phyloP scores from a whole-genome alignment of 2,329 filamentous ascomycete genomes.

The Chaetomiaceae sp. region DNA sequence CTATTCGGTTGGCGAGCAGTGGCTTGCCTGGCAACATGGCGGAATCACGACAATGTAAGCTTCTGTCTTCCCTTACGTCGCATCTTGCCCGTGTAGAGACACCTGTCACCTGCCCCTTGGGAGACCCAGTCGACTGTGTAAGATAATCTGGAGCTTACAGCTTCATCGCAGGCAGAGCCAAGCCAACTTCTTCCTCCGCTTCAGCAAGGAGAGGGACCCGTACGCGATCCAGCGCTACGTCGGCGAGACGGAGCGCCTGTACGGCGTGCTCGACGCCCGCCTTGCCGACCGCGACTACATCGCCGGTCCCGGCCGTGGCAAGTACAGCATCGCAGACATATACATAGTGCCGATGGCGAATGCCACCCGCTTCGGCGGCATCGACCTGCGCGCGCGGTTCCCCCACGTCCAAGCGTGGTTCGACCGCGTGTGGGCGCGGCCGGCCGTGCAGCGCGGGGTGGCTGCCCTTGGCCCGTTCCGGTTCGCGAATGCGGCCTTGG shows the following conservation, averaged over 20 bases:
- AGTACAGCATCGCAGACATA: conserved; percentile 66
- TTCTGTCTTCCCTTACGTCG: background rate
- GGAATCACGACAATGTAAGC: conserved; percentile 56
- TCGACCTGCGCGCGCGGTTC: conserved; percentile 57
- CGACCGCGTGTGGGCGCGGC: conserved; percentile 51
- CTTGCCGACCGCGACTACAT: conserved; percentile 48
- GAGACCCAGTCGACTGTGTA: background rate
- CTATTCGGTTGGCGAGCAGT: conserved; percentile 46
- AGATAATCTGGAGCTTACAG: background rate
- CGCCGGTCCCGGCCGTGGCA: conserved; percentile 47
- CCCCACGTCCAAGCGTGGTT: conserved; percentile 62
- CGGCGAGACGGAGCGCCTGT: conserved; percentile 69
- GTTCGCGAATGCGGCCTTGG: conserved; percentile 25
- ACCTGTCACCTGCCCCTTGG: no score
- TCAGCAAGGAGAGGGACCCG: conserved; percentile 61
- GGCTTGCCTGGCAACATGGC: conserved; percentile 68
- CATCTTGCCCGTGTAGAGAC: conserved; percentile 1
- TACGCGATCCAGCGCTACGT: conserved; percentile 69
- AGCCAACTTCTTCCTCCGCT: conserved; percentile 48
- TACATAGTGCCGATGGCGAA: conserved; percentile 56
- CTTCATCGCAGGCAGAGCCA: conserved; percentile 50
- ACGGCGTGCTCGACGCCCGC: conserved; percentile 63
- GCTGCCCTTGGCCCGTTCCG: conserved; percentile 47
- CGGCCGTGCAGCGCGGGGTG: conserved; percentile 57
- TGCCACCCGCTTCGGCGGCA: conserved; percentile 36